phyloP scores from a whole-genome alignment of 1,139 yeast genomes.

The Candida pseudoviswanathii region DNA sequence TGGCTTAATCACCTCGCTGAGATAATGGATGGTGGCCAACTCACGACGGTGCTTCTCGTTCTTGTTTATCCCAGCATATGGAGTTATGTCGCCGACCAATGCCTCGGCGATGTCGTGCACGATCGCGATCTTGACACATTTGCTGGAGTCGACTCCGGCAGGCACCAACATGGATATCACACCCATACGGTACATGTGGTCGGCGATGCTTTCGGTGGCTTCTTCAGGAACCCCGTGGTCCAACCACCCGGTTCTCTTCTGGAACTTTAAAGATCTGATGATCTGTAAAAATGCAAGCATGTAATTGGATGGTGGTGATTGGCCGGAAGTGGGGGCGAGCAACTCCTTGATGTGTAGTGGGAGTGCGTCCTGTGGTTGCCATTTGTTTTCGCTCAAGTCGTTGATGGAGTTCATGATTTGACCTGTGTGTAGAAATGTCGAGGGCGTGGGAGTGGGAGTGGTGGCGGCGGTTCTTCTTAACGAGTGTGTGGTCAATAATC shows the following conservation, averaged over 20 bases:
- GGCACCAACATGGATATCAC: conserved; percentile 77
- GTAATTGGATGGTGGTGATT: conserved; percentile 37
- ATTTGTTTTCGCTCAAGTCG: conserved; percentile 25
- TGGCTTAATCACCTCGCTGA: conserved; percentile 61
- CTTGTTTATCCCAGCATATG: conserved; percentile 72
- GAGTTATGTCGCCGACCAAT: conserved; percentile 93
- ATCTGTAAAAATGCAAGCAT: conserved; percentile 76
- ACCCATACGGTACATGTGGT: conserved; percentile 97
- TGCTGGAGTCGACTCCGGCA: conserved; percentile 36
- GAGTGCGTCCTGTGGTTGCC: conserved; percentile 66
- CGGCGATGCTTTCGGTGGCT: conserved; percentile 75
- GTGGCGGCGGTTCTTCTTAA: neutral
- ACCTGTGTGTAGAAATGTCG: neutral
- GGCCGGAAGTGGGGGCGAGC: conserved; percentile 26
- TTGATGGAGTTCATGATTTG: conserved; percentile 15
- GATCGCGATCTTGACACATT: conserved; percentile 83
- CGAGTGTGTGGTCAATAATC: neutral
- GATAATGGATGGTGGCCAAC: conserved; percentile 66
- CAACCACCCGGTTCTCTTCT: conserved; percentile 93
- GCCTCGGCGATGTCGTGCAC: conserved; percentile 95
- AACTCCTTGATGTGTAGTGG: conserved; percentile 52
- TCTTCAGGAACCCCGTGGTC: conserved; percentile 61
- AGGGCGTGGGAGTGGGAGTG: neutral
- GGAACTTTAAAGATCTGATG: conserved; percentile 72
- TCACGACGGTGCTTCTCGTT: conserved; percentile 81